Evolutionary conservation across 2,329 filamentous ascomycete genomes (phyloP).

Genomic region (Fusarium liriodendri): DNA sequence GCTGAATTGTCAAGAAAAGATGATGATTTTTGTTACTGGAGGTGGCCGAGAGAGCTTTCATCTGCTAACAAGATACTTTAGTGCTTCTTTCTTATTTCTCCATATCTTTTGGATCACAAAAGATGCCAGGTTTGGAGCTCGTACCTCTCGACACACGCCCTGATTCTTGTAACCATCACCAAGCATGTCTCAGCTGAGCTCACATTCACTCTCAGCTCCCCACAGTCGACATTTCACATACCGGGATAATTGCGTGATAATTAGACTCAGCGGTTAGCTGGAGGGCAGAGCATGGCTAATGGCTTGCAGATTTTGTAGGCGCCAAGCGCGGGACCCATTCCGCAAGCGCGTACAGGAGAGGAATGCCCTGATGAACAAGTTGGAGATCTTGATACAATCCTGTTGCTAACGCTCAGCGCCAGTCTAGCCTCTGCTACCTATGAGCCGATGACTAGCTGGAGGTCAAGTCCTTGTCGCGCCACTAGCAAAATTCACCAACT

Average conservation of each 20-base stretch:
- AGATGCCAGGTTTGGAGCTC: background rate
- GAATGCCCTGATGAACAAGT: background rate
- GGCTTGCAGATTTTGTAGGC: background rate
- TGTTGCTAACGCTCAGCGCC: too few relatives aligned
- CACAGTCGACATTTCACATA: background rate
- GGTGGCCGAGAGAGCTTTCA: background rate
- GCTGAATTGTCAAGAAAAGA: background rate
- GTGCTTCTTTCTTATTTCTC: background rate
- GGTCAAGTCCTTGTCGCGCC: background rate
- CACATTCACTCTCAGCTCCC: background rate
- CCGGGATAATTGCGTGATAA: background rate
- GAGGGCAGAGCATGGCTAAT: background rate
- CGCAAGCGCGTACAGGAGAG: background rate
- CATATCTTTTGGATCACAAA: background rate
- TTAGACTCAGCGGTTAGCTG: background rate
- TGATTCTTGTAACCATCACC: background rate
- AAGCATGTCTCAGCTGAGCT: background rate
- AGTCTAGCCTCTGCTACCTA: too few relatives aligned
- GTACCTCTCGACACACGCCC: background rate
- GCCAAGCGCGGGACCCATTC: background rate
- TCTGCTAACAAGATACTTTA: background rate
- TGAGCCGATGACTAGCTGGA: too few relatives aligned
- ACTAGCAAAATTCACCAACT: background rate
- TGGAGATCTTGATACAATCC: background rate
- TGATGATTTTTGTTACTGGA: background rate